Percentiles rank a stretch among this genome's conserved stretches.
These are phyloP conservation scores for Candida tammaniensis DNA, from an alignment of 805 yeast genomes.

Conservation along the genomic window DNA sequence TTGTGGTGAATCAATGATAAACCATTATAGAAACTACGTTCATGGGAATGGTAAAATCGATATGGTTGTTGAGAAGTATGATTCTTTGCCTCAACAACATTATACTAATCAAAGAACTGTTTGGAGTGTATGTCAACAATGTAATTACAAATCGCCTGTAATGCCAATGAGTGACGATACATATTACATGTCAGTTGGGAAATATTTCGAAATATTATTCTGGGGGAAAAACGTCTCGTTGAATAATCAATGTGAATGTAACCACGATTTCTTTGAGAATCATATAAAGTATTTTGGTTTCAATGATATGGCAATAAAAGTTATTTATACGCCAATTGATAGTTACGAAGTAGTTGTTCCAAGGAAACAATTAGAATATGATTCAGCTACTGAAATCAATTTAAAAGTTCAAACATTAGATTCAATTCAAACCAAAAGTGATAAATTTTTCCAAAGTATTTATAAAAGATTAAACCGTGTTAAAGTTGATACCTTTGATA, in stretches of 20 bases:
- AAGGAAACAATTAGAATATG: slow-evolving; percentile 64
- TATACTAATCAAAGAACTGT: slow-evolving; percentile 56
- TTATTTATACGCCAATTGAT: slow-evolving; percentile 75
- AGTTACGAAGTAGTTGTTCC: slow-evolving; percentile 81
- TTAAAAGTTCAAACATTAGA: slow-evolving; percentile 63
- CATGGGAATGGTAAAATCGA: slow-evolving; percentile 85
- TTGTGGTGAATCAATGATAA: slow-evolving; percentile 67
- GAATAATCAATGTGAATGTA: slow-evolving; percentile 45
- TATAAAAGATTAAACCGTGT: slow-evolving; percentile 67
- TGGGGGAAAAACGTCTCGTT: slow-evolving; percentile 48
- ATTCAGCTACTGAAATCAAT: slow-evolving; percentile 64
- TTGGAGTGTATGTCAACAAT: slow-evolving; percentile 88
- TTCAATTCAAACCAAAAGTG: slow-evolving; percentile 51
- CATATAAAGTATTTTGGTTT: slow-evolving; percentile 84
- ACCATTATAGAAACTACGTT: slow-evolving; percentile 83
- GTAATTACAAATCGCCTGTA: slow-evolving; percentile 73
- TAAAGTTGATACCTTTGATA: slow-evolving; percentile 70
- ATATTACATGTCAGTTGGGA: slow-evolving; percentile 91
- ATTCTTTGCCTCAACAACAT: slow-evolving; percentile 20
- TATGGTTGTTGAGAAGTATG: slow-evolving; percentile 60
- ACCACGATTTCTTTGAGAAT: slow-evolving; percentile 76
- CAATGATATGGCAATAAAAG: slow-evolving; percentile 71
- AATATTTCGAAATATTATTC: slow-evolving; percentile 81
- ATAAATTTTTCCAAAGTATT: slow-evolving; percentile 70
- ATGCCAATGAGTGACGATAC: slow-evolving; percentile 81